Evolutionary conservation across 2,329 filamentous ascomycete genomes (phyloP), one percentile per base, ranked within the genome.

Genomic region (Biscogniauxia marginata): DNA sequence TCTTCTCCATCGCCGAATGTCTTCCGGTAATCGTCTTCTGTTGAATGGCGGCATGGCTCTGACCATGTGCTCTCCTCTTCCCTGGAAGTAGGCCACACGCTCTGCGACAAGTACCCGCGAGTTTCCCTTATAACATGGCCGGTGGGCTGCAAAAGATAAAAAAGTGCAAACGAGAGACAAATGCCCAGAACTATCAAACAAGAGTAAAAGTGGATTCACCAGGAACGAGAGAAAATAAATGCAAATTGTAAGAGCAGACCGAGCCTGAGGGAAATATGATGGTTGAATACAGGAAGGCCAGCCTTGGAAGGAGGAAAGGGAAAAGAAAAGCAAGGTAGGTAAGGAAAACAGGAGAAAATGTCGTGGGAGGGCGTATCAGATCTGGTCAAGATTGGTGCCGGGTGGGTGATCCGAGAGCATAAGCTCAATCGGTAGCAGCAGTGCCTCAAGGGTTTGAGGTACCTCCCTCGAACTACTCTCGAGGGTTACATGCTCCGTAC

Each of bases 271-370:
- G 55, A 49, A 56, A 55, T 47, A 57, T 56, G 53, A 67, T 16
- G 30, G 64, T 60, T 44, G 63, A 64, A 63, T 61, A 63, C 59
- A 65, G 49, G 58, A 69, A 64, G 66, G 55, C 67, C 67, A 49
- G 67, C 67, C 68, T 66, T 62, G 57, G 51, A 53, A 54, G 57
- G 47, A 56, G 56, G 51, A 62, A 58, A 55, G 30, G 50, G 55
- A 48, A 50, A 39, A 25, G 49, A 56, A 63, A 58, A 25, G 57
- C 53, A 59, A 57, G 53, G 55, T 49, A 60, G 51, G 55, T 49
- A 48, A 56, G 47, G 56, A 45, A 63, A 61, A 57, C 52, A 60
- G 39, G 56, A 59, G 53, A 59, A 60, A 59, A 50, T 62, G 56
- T 59, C 58, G 51, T 49, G 45, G 39, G 54, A 62, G 56, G 49